Evolutionary conservation across 2,329 filamentous ascomycete genomes (phyloP).

Genomic region (Elsinoe ampelina): DNA sequence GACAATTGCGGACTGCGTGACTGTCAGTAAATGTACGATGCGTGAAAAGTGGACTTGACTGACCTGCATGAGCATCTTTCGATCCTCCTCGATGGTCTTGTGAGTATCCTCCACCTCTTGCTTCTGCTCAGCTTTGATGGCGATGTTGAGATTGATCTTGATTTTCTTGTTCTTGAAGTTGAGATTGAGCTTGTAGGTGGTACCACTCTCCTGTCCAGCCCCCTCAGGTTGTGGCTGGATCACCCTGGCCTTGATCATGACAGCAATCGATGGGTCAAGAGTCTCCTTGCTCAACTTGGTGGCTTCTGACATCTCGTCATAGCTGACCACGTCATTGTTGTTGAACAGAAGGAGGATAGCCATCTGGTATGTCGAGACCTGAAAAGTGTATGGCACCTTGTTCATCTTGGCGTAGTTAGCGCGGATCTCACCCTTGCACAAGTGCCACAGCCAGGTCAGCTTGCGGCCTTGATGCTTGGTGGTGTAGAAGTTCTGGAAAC

Average conservation of each 20-base stretch:
- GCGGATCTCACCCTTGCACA: slow-evolving; percentile 95
- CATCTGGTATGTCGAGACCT: slow-evolving; percentile 98
- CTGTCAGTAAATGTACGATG: slow-evolving; percentile 23
- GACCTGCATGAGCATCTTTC: slow-evolving; percentile 94
- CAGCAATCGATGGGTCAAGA: slow-evolving; percentile 74
- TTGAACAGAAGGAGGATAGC: slow-evolving; percentile 92
- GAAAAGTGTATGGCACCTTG: slow-evolving; percentile 92
- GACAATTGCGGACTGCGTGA: slow-evolving; percentile 79
- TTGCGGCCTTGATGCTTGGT: slow-evolving; percentile 95
- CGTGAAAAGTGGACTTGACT: slow-evolving; percentile 29
- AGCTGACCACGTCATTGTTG: slow-evolving; percentile 72
- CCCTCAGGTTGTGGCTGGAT: slow-evolving; percentile 61
- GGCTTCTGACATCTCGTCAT: slow-evolving; percentile 75
- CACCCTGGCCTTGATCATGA: slow-evolving; percentile 90
- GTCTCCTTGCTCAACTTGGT: slow-evolving; percentile 74
- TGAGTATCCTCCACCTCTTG: slow-evolving; percentile 94
- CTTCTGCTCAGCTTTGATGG: slow-evolving; percentile 91
- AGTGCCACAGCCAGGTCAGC: slow-evolving; percentile 94
- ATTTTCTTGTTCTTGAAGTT: slow-evolving; percentile 99
- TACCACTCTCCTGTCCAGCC: slow-evolving; percentile 67
- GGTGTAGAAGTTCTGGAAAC: slow-evolving; percentile 85
- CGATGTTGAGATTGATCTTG: slow-evolving; percentile 90
- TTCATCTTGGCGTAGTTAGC: slow-evolving; percentile 79
- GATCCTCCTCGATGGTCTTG: slow-evolving; percentile 98
- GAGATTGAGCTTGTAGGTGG: slow-evolving; percentile 76